These are phyloP conservation scores for Podospora didyma DNA, from an alignment of 495 filamentous ascomycete genomes.

Conservation along the genomic window DNA sequence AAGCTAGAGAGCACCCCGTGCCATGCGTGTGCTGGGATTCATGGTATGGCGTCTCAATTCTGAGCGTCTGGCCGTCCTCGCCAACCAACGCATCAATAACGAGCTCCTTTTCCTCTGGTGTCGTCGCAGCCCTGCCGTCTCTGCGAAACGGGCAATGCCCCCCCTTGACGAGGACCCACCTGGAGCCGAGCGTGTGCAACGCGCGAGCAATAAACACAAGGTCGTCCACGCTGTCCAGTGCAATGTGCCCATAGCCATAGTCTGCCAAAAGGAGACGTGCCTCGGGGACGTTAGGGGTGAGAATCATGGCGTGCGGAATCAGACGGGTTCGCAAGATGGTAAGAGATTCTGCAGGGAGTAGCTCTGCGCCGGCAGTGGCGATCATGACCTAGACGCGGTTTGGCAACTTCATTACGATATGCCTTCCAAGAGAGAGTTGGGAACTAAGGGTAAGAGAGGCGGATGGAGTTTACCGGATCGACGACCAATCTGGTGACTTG, in stretches of 20 bases:
- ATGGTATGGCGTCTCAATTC: constrained; percentile 66
- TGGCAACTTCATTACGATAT: too few relatives aligned
- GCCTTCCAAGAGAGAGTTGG: too few relatives aligned
- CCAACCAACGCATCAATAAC: constrained; percentile 76
- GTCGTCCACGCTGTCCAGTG: constrained; percentile 54
- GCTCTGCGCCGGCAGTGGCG: constrained; percentile 73
- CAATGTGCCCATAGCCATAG: constrained; percentile 42
- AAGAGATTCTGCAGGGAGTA: constrained; percentile 70
- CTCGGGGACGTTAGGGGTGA: constrained; percentile 93
- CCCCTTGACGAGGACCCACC: constrained; percentile 84
- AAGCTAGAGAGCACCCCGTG: constrained; percentile 92
- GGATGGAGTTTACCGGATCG: constrained; percentile 73
- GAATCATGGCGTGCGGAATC: constrained; percentile 70
- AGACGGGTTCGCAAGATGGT: constrained; percentile 58
- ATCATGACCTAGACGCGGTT: constrained; percentile 76
- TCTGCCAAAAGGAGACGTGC: constrained; percentile 68
- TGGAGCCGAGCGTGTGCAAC: constrained; percentile 64
- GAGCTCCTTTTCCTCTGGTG: constrained; percentile 53
- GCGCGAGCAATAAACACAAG: constrained; percentile 63
- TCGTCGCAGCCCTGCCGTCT: constrained; percentile 50
- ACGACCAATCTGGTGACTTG: constrained; percentile 63
- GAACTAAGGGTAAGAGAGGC: neutral
- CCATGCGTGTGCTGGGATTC: constrained; percentile 83
- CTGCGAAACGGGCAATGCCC: constrained; percentile 80
- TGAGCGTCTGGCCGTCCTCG: constrained; percentile 18